A percentile compares a stretch with the other conserved stretches of the same genome.
Evolutionary conservation across 2,329 filamentous ascomycete genomes (phyloP).

Genomic region (Ascochyta fabae): DNA sequence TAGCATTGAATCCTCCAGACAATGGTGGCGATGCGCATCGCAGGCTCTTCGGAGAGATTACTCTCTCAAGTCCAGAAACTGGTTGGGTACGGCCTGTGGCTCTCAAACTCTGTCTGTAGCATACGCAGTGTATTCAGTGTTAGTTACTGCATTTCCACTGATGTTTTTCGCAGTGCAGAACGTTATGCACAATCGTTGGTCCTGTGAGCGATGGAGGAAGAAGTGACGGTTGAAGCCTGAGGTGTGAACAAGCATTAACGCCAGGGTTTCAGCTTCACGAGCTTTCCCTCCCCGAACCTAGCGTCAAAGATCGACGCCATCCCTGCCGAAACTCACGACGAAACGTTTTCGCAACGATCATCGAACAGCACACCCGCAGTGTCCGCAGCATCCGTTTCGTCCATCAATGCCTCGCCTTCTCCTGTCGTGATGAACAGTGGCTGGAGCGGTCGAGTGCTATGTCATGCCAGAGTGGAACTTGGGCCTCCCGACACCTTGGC

Average conservation of each 20-base stretch:
- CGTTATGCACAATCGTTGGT: not conserved
- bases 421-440: not conserved
- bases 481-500: constrained; percentile 9
- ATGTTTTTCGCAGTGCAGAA: not conserved
- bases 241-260: constrained; percentile 26
- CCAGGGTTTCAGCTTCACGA: constrained; percentile 16
- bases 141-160: not conserved
- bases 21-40: not conserved
- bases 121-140: not conserved
- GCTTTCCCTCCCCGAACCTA: constrained; percentile 19
- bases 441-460: not conserved
- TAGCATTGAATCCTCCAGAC: not conserved
- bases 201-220: constrained; percentile 7
- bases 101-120: too few species aligned
- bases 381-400: constrained; percentile 6
- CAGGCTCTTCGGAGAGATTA: not conserved
- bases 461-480: constrained; percentile 7
- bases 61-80: not conserved
- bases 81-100: not conserved
- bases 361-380: constrained; percentile 26
- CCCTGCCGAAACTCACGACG: constrained; percentile 16
- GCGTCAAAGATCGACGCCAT: constrained; percentile 2
- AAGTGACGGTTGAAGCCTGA: constrained; percentile 19
- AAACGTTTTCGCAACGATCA: constrained; percentile 27
- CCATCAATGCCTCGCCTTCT: not conserved